These are phyloP conservation scores for Taphrina confusa DNA, from an alignment of 1,139 yeast genomes.

Conservation along the genomic window DNA sequence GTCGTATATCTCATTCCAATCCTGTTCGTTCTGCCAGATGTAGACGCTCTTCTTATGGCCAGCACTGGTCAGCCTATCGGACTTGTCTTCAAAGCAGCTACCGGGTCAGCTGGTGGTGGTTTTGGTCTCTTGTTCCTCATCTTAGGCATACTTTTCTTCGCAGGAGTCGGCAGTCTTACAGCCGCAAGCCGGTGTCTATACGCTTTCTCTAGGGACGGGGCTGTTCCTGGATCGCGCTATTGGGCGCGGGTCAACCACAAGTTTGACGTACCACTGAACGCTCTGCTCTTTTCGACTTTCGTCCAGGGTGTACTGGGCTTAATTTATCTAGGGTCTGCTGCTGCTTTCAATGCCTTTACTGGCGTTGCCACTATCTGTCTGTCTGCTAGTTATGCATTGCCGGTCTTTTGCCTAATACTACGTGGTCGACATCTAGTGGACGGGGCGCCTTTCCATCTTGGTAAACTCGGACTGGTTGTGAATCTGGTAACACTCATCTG, in stretches of 20 bases:
- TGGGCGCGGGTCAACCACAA: slow-evolving; percentile 32
- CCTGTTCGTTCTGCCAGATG: slow-evolving; percentile 68
- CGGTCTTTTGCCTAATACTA: slow-evolving; percentile 63
- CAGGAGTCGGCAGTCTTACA: slow-evolving; percentile 70
- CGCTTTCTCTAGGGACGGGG: slow-evolving; percentile 88
- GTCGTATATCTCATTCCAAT: slow-evolving; percentile 71
- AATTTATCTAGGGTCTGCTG: slow-evolving; percentile 58
- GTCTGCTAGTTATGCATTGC: slow-evolving; percentile 75
- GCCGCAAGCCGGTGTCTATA: slow-evolving; percentile 84
- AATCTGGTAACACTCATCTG: slow-evolving; percentile 28
- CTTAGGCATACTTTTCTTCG: slow-evolving; percentile 63
- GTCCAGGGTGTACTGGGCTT: slow-evolving; percentile 49
- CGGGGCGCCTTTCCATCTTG: slow-evolving; percentile 29
- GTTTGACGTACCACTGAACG: slow-evolving; percentile 29
- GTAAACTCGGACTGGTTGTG: slow-evolving; percentile 18
- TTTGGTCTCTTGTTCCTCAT: slow-evolving; percentile 66
- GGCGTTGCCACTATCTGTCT: slow-evolving; percentile 64
- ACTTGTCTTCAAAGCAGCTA: slow-evolving; percentile 66
- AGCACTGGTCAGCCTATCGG: slow-evolving; percentile 59
- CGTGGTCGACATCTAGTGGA: slow-evolving; percentile 52
- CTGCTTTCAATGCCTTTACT: slow-evolving; percentile 64
- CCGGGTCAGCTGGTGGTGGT: slow-evolving; percentile 58
- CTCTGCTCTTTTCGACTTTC: slow-evolving; percentile 22
- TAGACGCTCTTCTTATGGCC: slow-evolving; percentile 63
- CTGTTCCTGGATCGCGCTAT: slow-evolving; percentile 62